Evolutionary conservation across 2,329 filamentous ascomycete genomes (phyloP).

Genomic region (Venturia oleaginea): DNA sequence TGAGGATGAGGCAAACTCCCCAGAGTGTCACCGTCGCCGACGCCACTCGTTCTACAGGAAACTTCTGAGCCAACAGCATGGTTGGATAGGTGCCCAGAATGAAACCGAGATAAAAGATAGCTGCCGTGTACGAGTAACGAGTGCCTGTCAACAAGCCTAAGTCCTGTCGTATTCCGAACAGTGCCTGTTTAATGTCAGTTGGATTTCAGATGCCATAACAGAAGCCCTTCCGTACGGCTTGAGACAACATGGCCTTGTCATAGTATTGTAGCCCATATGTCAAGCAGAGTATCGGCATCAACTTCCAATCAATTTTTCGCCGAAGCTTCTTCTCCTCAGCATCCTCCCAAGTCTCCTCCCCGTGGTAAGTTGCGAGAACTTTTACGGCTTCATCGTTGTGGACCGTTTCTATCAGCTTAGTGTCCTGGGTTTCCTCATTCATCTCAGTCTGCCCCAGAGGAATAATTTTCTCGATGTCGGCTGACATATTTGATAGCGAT

Average conservation of each 20-base stretch:
- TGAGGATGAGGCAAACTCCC: conserved; percentile 33
- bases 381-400: conserved; percentile 33
- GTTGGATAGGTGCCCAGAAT: conserved; percentile 40
- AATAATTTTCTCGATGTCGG: not conserved
- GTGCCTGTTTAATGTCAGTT: conserved; percentile 22
- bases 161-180: conserved; percentile 35
- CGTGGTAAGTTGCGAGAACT: conserved; percentile 33
- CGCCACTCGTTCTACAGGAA: conserved; percentile 38
- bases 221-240: conserved; percentile 34
- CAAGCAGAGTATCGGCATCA: conserved; percentile 38
- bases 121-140: conserved; percentile 36
- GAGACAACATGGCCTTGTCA: conserved; percentile 45
- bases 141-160: conserved; percentile 33
- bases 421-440: not conserved
- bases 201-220: no score
- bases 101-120: conserved; percentile 43
- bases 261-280: conserved; percentile 42
- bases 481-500: not conserved
- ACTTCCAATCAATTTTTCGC: conserved; percentile 34
- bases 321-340: conserved; percentile 35
- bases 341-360: conserved; percentile 34
- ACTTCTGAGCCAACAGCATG: conserved; percentile 35
- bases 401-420: conserved; percentile 22
- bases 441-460: not conserved
- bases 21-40: conserved; percentile 28